Evolutionary conservation across 2,329 filamentous ascomycete genomes (phyloP).

Genomic region (Trichoderma guizhouense): DNA sequence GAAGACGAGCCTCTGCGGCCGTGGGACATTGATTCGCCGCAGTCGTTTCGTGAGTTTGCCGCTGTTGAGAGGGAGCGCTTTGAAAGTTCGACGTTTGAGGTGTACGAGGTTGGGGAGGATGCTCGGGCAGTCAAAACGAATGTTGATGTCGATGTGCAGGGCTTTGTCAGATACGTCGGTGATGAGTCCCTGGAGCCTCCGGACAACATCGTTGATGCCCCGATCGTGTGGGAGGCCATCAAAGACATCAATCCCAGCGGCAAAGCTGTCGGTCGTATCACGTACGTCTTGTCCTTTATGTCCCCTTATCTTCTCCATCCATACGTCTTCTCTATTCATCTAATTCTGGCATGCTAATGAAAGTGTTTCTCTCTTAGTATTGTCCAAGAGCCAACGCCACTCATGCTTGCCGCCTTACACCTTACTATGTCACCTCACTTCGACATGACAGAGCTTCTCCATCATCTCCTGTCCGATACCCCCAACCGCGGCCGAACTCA

Average conservation of each 20-base stretch:
- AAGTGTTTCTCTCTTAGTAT: slow-evolving; percentile 42
- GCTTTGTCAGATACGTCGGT: slow-evolving; percentile 27
- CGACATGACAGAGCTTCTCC: slow-evolving; percentile 60
- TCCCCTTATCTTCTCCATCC: neutral
- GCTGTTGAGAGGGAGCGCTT: slow-evolving; percentile 38
- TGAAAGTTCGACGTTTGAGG: slow-evolving; percentile 52
- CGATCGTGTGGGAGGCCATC: slow-evolving; percentile 42
- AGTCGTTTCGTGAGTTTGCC: slow-evolving; percentile 35
- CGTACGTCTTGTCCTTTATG: slow-evolving; percentile 37
- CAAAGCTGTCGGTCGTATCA: slow-evolving; percentile 53
- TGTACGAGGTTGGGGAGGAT: slow-evolving; percentile 53
- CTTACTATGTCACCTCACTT: slow-evolving; percentile 55
- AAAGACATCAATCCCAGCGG: slow-evolving; percentile 36
- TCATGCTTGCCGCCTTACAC: slow-evolving; percentile 58
- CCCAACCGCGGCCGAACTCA: slow-evolving; percentile 42
- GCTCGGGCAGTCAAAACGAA: slow-evolving; percentile 37
- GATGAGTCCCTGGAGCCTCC: slow-evolving; percentile 26
- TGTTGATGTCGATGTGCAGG: slow-evolving; percentile 27
- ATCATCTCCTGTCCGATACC: slow-evolving; percentile 49
- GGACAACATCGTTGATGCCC: slow-evolving; percentile 36
- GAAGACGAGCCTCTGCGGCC: slow-evolving; percentile 35
- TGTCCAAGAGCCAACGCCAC: slow-evolving; percentile 57
- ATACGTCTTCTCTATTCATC: too few relatives aligned
- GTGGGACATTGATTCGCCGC: slow-evolving; percentile 32
- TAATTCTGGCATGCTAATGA: neutral